These are phyloP conservation scores for Penicillium paneum DNA, from an alignment of 2,329 filamentous ascomycete species.

Conservation along the genomic window DNA sequence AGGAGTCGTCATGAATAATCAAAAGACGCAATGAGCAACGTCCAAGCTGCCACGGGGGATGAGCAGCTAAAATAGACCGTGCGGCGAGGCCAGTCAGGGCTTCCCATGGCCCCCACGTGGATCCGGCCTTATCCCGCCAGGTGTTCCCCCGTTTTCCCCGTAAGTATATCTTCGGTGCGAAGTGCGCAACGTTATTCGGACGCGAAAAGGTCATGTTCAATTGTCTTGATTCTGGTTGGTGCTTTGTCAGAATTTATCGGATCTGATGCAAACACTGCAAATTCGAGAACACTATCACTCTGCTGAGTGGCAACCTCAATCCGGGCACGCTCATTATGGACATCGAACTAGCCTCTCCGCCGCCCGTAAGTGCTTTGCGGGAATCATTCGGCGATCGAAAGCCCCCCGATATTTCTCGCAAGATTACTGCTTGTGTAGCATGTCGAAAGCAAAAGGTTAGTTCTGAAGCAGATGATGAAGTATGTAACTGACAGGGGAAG, in stretches of 20 bases:
- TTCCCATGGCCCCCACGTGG: constrained; percentile 14
- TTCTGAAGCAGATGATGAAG: background rate
- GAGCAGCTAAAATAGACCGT: background rate
- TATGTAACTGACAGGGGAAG: constrained; percentile 10
- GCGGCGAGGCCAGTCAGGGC: constrained; percentile 1
- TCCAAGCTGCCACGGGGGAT: background rate
- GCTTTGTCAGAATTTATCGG: too few relatives aligned
- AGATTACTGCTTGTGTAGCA: constrained; percentile 31
- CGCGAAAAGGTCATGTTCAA: background rate
- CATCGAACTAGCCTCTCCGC: constrained; percentile 6
- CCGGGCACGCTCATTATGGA: constrained; percentile 4
- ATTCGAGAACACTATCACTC: background rate
- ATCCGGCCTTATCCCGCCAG: background rate
- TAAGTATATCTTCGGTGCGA: constrained; percentile 14
- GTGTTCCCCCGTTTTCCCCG: background rate
- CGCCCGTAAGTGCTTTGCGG: constrained; percentile 25
- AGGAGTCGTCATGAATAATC: background rate
- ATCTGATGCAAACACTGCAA: background rate
- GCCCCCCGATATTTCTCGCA: constrained; percentile 33
- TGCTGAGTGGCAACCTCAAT: background rate
- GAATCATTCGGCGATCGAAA: constrained; percentile 37
- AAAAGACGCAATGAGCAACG: constrained; percentile 3
- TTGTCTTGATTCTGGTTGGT: background rate
- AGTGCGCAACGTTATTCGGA: constrained; percentile 9
- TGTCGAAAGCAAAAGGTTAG: constrained; percentile 31